Conservation (phyloP, 2,329 filamentous ascomycete genomes). For the Fusarium austroafricanum region DNA sequence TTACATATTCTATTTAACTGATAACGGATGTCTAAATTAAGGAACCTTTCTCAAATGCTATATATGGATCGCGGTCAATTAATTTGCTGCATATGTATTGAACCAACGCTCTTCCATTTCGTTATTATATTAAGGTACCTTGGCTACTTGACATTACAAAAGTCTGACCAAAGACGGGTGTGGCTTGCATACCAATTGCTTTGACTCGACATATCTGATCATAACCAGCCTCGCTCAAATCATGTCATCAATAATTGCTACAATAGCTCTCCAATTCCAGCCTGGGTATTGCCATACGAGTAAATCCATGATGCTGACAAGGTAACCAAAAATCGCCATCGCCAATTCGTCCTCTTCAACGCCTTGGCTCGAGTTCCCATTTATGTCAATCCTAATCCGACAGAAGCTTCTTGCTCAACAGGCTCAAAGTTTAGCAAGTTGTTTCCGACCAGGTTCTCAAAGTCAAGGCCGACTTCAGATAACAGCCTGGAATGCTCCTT, state of each 20-base stretch:
- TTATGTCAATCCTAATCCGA: slow-evolving; percentile 50
- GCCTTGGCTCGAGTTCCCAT: background rate
- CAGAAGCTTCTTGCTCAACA: slow-evolving; percentile 27
- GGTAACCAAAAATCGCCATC: slow-evolving; percentile 33
- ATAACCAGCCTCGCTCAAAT: slow-evolving; percentile 8
- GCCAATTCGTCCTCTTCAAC: slow-evolving; percentile 3
- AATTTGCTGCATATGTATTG: background rate
- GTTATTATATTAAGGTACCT: slow-evolving; percentile 10
- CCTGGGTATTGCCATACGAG: slow-evolving; percentile 17
- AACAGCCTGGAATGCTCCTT: slow-evolving; percentile 84
- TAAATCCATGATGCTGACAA: slow-evolving; percentile 21
- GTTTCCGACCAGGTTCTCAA: slow-evolving; percentile 81
- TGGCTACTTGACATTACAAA: slow-evolving; percentile 1
- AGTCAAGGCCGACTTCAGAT: slow-evolving; percentile 88
- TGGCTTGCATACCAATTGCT: slow-evolving; percentile 20
- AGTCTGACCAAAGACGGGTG: slow-evolving; percentile 20
- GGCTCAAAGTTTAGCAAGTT: slow-evolving; percentile 54
- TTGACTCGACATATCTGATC: slow-evolving; percentile 7
- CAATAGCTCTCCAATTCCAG: slow-evolving; percentile 25
- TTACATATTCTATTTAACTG: background rate
- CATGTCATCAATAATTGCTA: slow-evolving; percentile 2
- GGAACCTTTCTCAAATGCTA: too few species aligned
- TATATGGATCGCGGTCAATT: background rate
- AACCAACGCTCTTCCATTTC: slow-evolving; percentile 7
- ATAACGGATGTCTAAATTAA: too few species aligned